A percentile compares a stretch with the other conserved stretches of the same genome.
Evolutionary conservation across 2,329 filamentous ascomycete genomes (phyloP).

Genomic region (Fonsecaea multimorphosa): DNA sequence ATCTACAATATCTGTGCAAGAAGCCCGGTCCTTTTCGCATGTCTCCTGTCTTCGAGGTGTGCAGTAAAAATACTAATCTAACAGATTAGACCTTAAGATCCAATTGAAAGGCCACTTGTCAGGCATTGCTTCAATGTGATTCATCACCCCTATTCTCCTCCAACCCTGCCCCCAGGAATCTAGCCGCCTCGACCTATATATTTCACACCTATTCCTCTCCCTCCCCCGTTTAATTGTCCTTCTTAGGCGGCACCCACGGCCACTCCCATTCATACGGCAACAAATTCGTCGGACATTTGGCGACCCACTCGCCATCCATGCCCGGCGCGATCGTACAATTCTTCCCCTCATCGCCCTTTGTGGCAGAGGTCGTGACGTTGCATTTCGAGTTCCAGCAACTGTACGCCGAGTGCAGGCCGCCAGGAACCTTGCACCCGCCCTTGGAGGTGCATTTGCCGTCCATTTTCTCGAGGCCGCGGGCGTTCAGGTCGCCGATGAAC

Average conservation of each 20-base stretch:
- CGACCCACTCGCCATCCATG: slow-evolving; percentile 10
- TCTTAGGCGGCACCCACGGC: slow-evolving; percentile 13
- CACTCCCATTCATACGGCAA: slow-evolving; percentile 11
- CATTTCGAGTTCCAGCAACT: slow-evolving; percentile 8
- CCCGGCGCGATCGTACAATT: slow-evolving; percentile 10
- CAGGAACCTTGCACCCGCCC: slow-evolving; percentile 10
- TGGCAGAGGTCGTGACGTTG: background rate
- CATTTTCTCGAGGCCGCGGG: slow-evolving; percentile 8
- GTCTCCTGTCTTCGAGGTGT: no score
- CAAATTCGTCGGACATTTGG: slow-evolving; percentile 9
- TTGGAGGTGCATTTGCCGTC: slow-evolving; percentile 4
- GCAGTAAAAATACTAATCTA: no score
- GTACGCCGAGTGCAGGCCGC: slow-evolving; percentile 6
- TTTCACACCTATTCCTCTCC: background rate
- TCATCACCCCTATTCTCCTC: no score
- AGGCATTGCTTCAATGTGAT: no score
- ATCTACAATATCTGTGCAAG: no score
- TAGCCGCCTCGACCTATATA: no score
- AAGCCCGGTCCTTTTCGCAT: no score
- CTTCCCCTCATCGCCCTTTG: background rate
- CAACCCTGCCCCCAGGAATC: no score
- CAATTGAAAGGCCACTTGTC: no score
- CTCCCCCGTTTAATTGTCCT: background rate
- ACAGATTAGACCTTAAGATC: no score
- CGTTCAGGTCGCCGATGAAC: background rate